phyloP scores from a whole-genome alignment of 2,329 filamentous ascomycete genomes.

The Hyphodiscus sp. region DNA sequence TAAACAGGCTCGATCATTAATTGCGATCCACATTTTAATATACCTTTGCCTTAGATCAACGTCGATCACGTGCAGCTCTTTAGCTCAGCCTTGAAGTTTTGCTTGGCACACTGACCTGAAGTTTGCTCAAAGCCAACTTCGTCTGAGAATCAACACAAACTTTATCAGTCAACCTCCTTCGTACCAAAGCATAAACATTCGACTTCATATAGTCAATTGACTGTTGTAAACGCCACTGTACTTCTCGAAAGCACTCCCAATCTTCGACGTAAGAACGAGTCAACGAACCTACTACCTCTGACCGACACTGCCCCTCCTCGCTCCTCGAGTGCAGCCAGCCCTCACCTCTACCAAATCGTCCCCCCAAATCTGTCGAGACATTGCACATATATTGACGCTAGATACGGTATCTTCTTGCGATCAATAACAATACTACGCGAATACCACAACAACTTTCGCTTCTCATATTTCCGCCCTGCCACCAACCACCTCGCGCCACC shows the following conservation, averaged over 20 bases:
- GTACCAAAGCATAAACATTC: not conserved
- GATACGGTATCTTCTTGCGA: not conserved
- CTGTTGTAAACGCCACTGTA: not conserved
- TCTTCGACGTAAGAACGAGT: not conserved
- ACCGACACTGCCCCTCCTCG: slow-evolving; percentile 6
- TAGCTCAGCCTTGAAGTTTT: not conserved
- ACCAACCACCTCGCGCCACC: not conserved
- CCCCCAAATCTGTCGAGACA: not conserved
- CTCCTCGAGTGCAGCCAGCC: not conserved
- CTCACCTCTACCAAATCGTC: not conserved
- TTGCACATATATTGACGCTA: slow-evolving; percentile 6
- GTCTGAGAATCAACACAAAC: slow-evolving; percentile 1
- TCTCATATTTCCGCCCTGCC: not conserved
- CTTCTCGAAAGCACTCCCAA: not conserved
- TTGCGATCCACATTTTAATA: too few species aligned
- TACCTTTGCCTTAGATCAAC: not conserved
- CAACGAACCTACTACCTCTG: not conserved
- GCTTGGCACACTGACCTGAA: not conserved
- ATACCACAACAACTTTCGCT: not conserved
- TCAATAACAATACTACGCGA: slow-evolving; percentile 2
- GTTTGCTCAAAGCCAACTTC: not conserved
- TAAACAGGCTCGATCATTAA: too few species aligned
- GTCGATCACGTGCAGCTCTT: not conserved
- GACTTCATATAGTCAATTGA: not conserved
- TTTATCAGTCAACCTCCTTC: not conserved